Evolutionary conservation across 1,284 basidiomycete species (phyloP).

Genomic region (Schizophyllum amplum): DNA sequence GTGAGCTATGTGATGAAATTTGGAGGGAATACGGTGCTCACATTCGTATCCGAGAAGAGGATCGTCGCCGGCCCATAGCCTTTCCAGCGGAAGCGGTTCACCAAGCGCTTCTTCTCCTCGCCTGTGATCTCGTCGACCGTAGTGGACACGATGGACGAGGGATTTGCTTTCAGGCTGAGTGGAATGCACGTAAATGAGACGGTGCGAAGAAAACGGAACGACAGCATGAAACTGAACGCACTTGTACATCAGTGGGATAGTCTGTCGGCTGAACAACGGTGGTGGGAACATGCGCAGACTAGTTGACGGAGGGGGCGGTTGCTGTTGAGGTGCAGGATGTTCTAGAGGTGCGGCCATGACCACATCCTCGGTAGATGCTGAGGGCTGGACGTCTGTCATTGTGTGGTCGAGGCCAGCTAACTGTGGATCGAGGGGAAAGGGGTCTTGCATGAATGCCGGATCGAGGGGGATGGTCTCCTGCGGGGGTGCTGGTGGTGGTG

Average conservation of each 20-base stretch:
- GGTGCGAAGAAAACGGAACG: neutral
- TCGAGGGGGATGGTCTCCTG: constrained; percentile 26
- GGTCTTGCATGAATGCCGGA: constrained; percentile 25
- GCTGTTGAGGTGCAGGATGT: constrained; percentile 5
- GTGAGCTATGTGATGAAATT: neutral
- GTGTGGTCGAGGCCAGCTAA: constrained; percentile 18
- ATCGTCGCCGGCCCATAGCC: constrained; percentile 67
- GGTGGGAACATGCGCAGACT: constrained; percentile 74
- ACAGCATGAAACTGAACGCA: constrained; percentile 22
- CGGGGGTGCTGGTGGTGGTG: too few relatives aligned
- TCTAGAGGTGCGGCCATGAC: constrained; percentile 1
- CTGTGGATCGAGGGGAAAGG: constrained; percentile 16
- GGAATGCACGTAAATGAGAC: neutral
- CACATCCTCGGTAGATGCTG: constrained; percentile 5
- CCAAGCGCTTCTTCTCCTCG: constrained; percentile 72
- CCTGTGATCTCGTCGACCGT: constrained; percentile 65
- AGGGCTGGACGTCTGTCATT: constrained; percentile 12
- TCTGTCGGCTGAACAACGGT: constrained; percentile 75
- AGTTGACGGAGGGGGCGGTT: constrained; percentile 22
- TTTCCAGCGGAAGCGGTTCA: constrained; percentile 76
- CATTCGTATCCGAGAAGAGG: constrained; percentile 54
- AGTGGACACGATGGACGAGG: constrained; percentile 60
- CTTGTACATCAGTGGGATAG: constrained; percentile 75
- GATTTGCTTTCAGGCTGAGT: constrained; percentile 67
- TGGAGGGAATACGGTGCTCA: constrained; percentile 22